Evolutionary conservation across 2,329 filamentous ascomycete genomes (phyloP), one percentile per base, ranked within the genome.

Genomic region (Claviceps maximensis): DNA sequence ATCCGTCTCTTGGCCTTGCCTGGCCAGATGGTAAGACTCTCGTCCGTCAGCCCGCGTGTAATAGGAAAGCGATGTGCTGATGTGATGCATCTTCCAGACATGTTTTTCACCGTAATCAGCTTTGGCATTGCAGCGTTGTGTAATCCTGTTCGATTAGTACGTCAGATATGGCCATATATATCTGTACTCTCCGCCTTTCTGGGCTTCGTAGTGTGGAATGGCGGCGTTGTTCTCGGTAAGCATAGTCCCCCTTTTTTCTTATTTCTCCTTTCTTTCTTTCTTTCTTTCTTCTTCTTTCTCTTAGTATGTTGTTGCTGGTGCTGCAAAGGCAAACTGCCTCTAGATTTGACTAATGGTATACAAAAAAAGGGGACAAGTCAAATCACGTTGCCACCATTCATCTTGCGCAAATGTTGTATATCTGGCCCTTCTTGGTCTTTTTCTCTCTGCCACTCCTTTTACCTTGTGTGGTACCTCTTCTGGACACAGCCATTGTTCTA

Each of bases 361-460:
- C 12, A 33, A 33, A 5, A 15, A 3, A 53, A 89, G 87, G 90
- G 40, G 93, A 98, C 69, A 97, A 96, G 70, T 84, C 87, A 27
- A 96, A 95, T 63, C 93, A 98, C 63, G 77, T 93, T 33, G 89
- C 90, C 0, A 93, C 89, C 1, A 72, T 97, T 13, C 91, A 98
- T 63, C 71, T 93, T 5, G 79, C 91, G 0, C 93, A 98, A 69
- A 87, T 98, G 79, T 83, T 97, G 19, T 98, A 98, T 63, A 84
- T 97, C 59, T 95, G 89, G 86, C 85, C 90, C 0, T 86, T 95
- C 57, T 83, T 95, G 54, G 72, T 80, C 38, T 95, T 97, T 71
- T 97, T 96, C 72, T 95, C 90, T 0, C 80, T 83, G 49, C 91
- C 93, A 0, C 73, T 96, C 1, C 69, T 91, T 4, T 57, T 86